Evolutionary conservation across 768 basidiomycete species (phyloP), one percentile per base, ranked within the genome.

Genomic region (Leccinum sublutescens): DNA sequence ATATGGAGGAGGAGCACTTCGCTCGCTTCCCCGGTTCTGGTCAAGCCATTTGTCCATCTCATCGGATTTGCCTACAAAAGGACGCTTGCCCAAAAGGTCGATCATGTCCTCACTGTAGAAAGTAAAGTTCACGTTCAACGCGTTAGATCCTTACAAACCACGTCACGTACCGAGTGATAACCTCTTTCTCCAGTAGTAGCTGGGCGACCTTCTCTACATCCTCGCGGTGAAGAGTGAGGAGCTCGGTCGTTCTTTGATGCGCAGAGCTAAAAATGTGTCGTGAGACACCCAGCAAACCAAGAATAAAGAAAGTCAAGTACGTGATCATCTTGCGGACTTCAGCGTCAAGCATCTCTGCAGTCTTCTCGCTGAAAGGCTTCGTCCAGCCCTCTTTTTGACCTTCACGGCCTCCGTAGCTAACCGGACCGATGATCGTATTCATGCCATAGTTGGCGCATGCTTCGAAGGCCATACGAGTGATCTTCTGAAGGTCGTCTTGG

Each of bases 31-130:
- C 38, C 80, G 81, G 70, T 93, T 84, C 69, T 89, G 84, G 68
- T 96, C 93, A n/a, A 96, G 82, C 90, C 94, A 96, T 71, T 89
- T 91, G 77, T 97, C 95, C 95, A 98, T 97, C 64, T 96, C 93
- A 70, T 96, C 94, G 25, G 84, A 78, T 58, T 84, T 82, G 62
- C 84, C 85, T n/a, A 70, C 75, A 66, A 94, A 94, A 25, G 92
- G 91, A 53, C 92, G 85, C 69, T 88, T 89, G 52, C 93, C 92
- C 43, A 94, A 82, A 17, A 93, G 80, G 43, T 79, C 68, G 61
- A 91, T 89, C 92, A 94, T 95, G 68, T 93, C 90, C 81, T 92
- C 91, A 53, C 92, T 93, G 65, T 53, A 57, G 4, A 49, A 25
- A 62, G 27, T 31, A 36, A 66, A 36, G 14, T 31, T 53, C 56